phyloP scores from a whole-genome alignment of 371 early-diverging fungal species.

The Mucor circinelloides region DNA sequence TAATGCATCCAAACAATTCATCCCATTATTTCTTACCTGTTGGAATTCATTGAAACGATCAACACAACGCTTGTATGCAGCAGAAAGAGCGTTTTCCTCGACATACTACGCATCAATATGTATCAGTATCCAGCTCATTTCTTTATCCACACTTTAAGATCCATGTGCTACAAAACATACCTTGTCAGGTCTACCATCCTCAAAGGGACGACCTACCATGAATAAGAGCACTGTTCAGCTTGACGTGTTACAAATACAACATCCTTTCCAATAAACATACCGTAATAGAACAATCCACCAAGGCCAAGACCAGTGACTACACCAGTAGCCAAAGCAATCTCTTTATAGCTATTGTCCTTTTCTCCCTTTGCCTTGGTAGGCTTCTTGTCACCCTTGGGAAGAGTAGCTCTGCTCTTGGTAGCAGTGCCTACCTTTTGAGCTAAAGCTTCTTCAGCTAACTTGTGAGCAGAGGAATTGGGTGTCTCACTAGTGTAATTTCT shows the following conservation, averaged over 20 bases:
- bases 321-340: constrained; percentile 28
- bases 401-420: constrained; percentile 34
- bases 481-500: constrained; percentile 12
- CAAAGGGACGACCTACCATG: background rate
- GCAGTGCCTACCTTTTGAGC: constrained; percentile 47
- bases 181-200: constrained; percentile 34
- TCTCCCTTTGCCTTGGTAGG: constrained; percentile 43
- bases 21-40: background rate
- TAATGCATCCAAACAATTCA: background rate
- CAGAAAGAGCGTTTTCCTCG: constrained; percentile 33
- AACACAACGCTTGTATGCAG: constrained; percentile 44
- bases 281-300: constrained; percentile 35
- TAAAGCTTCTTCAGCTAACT: constrained; percentile 51
- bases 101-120: constrained; percentile 34
- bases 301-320: constrained; percentile 24
- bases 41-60: constrained; percentile 49
- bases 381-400: constrained; percentile 57
- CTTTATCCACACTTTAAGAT: background rate
- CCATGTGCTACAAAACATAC: constrained; percentile 8
- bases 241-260: background rate
- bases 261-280: constrained; percentile 11
- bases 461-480: constrained; percentile 22
- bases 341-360: constrained; percentile 20
- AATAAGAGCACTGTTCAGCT: background rate
- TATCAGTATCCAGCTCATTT: background rate